These are phyloP conservation scores for Talaromyces sp. DNA, from an alignment of 2,329 filamentous ascomycete genomes.

Conservation along the genomic window DNA sequence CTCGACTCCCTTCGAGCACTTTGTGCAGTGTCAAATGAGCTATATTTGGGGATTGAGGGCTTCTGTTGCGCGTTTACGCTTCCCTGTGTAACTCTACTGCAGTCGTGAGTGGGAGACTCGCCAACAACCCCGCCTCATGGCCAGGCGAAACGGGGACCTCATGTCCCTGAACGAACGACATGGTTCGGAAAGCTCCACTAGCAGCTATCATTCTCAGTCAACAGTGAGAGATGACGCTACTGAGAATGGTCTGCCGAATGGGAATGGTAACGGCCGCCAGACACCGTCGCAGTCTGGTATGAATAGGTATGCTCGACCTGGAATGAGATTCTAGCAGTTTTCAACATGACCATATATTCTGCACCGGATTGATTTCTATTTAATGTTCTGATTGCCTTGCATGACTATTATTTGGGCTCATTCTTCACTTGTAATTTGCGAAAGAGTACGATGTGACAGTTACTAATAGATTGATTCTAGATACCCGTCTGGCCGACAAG, in stretches of 20 bases:
- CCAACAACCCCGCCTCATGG: slow-evolving; percentile 25
- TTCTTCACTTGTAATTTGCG: not conserved
- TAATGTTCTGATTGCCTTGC: not conserved
- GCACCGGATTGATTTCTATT: not conserved
- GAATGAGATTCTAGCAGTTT: not conserved
- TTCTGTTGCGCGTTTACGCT: not conserved
- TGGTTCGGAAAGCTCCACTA: slow-evolving; percentile 39
- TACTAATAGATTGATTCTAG: not conserved
- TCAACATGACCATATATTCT: not conserved
- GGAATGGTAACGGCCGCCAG: slow-evolving; percentile 22
- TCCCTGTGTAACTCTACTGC: not conserved
- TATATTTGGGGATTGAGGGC: not conserved
- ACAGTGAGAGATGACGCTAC: slow-evolving; percentile 31
- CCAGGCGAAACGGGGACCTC: slow-evolving; percentile 25
- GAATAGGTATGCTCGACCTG: slow-evolving; percentile 4
- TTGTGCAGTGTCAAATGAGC: slow-evolving; percentile 5
- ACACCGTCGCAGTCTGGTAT: not conserved
- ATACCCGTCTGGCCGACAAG: not conserved
- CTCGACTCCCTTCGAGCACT: not conserved
- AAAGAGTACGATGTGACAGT: not conserved
- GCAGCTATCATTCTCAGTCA: slow-evolving; percentile 37
- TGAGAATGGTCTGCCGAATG: slow-evolving; percentile 18
- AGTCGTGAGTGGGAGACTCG: slow-evolving; percentile 1
- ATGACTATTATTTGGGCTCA: not conserved
- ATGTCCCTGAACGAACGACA: slow-evolving; percentile 32